Evolutionary conservation across 768 basidiomycete species (phyloP), one percentile per base, ranked within the genome.

Genomic region (Trametes cingulata): DNA sequence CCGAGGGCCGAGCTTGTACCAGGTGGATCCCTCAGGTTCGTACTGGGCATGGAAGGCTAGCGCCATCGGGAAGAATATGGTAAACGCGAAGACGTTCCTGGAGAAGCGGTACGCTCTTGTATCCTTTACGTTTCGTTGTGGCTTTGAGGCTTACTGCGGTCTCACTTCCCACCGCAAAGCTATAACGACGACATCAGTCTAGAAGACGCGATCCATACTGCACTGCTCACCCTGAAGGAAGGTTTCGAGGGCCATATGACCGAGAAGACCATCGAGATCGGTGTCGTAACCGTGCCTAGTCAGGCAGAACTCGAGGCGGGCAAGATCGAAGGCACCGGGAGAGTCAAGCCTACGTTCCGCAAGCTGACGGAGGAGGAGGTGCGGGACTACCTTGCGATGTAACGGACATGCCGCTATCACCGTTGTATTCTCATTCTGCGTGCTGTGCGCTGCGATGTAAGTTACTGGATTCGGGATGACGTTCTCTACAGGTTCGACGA

Each of bases 11-110:
- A 90, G 87, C n/a, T 81, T 99, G 65, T 98, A 97, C 77, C 97
- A 99, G 75, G 95, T 99, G 42, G 97, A 99, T 77, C 97, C 97
- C 40, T 97, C 95, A 37, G 97, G 97, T 55, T 94, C 93, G 33
- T 99, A 93, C 78, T 99, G 97, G 97, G 96, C 97, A 29, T 99
- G 97, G 97, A 99, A 99, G 73, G 97, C 97, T 8, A 96, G 94
- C 72, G 97, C 97, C 12, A 99, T 98, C 68, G 97, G 97, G 40
- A 99, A 99, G 80, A 98, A 98, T 76, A 98, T 98, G 94, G 87
- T 95, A 46, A 99, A 99, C 69, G 97, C 95, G 36, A 99, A 99
- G 77, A 99, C 97, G 8, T 99, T 99, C 77, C 76, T 99, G 66
- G 97, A 99, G 77, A 99, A 99, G 77, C 87, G 97, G 93, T 95